These are phyloP conservation scores for Phialophora expanda DNA, from an alignment of 2,329 filamentous ascomycete species.

Conservation along the genomic window DNA sequence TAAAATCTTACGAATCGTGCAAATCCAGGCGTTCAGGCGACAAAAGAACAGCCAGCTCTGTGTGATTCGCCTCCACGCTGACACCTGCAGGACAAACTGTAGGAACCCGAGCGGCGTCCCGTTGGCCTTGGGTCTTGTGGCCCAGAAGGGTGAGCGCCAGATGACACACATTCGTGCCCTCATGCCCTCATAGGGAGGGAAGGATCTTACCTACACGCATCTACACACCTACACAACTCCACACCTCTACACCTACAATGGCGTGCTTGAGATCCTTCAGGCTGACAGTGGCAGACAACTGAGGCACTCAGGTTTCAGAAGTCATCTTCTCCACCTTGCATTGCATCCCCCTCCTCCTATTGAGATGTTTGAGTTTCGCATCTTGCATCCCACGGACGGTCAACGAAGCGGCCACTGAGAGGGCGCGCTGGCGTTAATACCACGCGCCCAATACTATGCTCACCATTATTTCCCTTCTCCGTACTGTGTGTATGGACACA, in stretches of 20 bases:
- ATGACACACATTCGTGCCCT: background rate
- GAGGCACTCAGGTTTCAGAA: background rate
- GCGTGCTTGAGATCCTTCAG: background rate
- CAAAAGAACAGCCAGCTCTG: background rate
- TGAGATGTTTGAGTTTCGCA: background rate
- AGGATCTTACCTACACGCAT: background rate
- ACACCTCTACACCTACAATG: background rate
- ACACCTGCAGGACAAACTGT: background rate
- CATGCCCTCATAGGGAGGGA: background rate
- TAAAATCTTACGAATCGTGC: background rate
- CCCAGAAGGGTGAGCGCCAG: background rate
- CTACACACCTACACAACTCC: background rate
- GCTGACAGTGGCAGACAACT: background rate
- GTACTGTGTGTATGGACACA: background rate
- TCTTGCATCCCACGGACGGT: background rate
- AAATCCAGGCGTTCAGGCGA: background rate
- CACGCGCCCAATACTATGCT: background rate
- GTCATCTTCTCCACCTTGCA: background rate
- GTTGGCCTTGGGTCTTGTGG: background rate
- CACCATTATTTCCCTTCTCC: background rate
- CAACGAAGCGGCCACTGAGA: background rate
- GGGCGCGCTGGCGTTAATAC: background rate
- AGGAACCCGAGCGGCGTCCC: background rate
- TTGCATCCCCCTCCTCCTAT: too few relatives aligned
- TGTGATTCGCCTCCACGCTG: background rate